phyloP scores from a whole-genome alignment of 306 rosid species.

The Argentina anserina region DNA sequence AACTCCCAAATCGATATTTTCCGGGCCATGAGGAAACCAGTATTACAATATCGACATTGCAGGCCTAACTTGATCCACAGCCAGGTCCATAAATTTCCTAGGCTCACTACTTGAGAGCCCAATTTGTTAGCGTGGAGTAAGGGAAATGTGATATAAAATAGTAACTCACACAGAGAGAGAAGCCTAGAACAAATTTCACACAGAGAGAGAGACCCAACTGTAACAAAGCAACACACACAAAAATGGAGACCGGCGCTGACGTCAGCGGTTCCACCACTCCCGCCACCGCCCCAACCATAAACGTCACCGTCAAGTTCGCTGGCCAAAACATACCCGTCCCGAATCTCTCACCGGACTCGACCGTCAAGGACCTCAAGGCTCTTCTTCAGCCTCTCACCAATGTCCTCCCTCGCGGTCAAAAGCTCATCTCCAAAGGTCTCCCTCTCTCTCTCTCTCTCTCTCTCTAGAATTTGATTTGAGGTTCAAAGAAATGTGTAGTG shows the following conservation, averaged over 20 bases:
- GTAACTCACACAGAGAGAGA: too few relatives aligned
- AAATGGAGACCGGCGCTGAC: slow-evolving; percentile 38
- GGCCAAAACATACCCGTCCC: slow-evolving; percentile 51
- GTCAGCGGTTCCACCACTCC: slow-evolving; percentile 7
- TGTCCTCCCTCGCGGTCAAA: slow-evolving; percentile 90
- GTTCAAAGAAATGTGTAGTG: background rate
- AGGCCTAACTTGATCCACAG: too few relatives aligned
- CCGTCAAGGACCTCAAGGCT: slow-evolving; percentile 69
- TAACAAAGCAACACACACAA: background rate
- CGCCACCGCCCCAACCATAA: slow-evolving; percentile 12
- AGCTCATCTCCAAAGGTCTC: slow-evolving; percentile 85
- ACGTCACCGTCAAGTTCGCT: slow-evolving; percentile 63
- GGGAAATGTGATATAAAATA: background rate
- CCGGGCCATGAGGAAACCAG: too few relatives aligned
- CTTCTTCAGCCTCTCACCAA: slow-evolving; percentile 75
- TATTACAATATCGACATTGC: too few relatives aligned
- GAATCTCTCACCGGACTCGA: slow-evolving; percentile 48
- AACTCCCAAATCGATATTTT: too few relatives aligned
- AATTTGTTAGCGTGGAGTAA: background rate
- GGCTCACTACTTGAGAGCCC: too few relatives aligned
- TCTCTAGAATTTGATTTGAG: background rate
- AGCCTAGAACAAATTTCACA: background rate
- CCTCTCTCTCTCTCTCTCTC: background rate
- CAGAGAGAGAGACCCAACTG: background rate
- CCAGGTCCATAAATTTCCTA: too few relatives aligned